Evolutionary conservation across 2,329 filamentous ascomycete genomes (phyloP).

Genomic region (Fusarium sp.): DNA sequence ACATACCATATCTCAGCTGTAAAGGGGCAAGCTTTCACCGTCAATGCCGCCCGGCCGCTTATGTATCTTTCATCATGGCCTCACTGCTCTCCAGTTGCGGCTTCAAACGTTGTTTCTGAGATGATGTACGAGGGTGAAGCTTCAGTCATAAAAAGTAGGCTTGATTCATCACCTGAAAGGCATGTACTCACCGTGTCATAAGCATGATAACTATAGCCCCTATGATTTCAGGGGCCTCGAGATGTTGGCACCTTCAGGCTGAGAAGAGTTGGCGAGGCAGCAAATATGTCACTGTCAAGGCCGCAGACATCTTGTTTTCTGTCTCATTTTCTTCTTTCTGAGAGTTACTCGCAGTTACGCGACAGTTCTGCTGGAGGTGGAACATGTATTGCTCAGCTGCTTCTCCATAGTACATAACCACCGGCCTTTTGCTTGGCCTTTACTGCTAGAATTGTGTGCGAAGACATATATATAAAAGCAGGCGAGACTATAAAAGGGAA

Average conservation of each 20-base stretch:
- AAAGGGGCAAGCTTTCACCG: background rate
- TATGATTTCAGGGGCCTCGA: background rate
- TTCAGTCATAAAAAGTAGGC: background rate
- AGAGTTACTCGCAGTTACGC: background rate
- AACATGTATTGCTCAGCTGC: background rate
- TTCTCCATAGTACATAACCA: background rate
- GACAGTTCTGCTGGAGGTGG: background rate
- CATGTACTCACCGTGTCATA: background rate
- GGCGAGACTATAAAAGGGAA: background rate
- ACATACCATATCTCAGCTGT: background rate
- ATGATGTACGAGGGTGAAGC: background rate
- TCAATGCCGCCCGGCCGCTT: background rate
- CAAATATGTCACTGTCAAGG: background rate
- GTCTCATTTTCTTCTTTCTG: background rate
- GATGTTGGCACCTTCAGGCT: background rate
- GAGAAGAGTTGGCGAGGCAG: background rate
- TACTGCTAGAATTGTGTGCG: background rate
- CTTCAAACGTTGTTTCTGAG: background rate
- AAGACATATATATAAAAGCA: background rate
- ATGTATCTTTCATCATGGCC: background rate
- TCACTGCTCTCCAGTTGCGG: background rate
- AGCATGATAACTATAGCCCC: background rate
- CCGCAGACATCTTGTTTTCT: background rate
- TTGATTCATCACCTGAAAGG: background rate
- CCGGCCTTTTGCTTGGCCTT: background rate